phyloP scores from a whole-genome alignment of 805 yeast genomes.

The Candida ponderosae region DNA sequence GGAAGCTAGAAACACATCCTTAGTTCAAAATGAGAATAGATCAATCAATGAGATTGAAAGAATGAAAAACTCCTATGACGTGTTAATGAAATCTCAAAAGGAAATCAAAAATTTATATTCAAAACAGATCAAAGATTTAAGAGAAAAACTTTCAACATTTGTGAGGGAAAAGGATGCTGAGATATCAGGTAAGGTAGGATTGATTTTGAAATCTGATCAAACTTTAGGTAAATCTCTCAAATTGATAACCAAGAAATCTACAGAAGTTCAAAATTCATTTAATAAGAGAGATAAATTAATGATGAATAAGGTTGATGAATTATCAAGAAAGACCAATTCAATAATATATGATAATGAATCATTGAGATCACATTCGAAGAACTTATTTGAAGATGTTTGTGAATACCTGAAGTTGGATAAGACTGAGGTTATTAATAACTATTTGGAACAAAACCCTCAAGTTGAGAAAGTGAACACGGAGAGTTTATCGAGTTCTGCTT shows the following conservation, averaged over 20 bases:
- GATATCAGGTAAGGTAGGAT: slow-evolving; percentile 26
- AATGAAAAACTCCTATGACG: slow-evolving; percentile 51
- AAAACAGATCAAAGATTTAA: slow-evolving; percentile 32
- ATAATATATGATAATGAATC: slow-evolving; percentile 42
- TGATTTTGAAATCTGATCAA: slow-evolving; percentile 37
- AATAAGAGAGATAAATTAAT: slow-evolving; percentile 37
- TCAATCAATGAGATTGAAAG: slow-evolving; percentile 46
- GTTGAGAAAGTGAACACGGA: neutral
- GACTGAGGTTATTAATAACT: slow-evolving; percentile 11
- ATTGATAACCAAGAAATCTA: slow-evolving; percentile 36
- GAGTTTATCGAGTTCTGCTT: slow-evolving; percentile 13
- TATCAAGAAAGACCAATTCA: slow-evolving; percentile 35
- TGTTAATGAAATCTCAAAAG: slow-evolving; percentile 41
- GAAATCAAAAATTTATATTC: slow-evolving; percentile 44
- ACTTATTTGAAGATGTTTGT: slow-evolving; percentile 32
- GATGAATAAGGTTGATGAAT: slow-evolving; percentile 31
- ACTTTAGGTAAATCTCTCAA: slow-evolving; percentile 43
- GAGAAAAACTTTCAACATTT: slow-evolving; percentile 28
- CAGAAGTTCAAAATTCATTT: slow-evolving; percentile 41
- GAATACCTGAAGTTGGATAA: slow-evolving; percentile 22
- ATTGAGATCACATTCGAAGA: slow-evolving; percentile 38
- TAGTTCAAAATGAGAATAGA: slow-evolving; percentile 37
- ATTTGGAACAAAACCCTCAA: slow-evolving; percentile 18
- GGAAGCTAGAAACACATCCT: slow-evolving; percentile 38
- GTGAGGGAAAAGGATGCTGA: slow-evolving; percentile 27